Conservation (phyloP, 768 basidiomycete species). For the Dacryopinax spathularia region DNA sequence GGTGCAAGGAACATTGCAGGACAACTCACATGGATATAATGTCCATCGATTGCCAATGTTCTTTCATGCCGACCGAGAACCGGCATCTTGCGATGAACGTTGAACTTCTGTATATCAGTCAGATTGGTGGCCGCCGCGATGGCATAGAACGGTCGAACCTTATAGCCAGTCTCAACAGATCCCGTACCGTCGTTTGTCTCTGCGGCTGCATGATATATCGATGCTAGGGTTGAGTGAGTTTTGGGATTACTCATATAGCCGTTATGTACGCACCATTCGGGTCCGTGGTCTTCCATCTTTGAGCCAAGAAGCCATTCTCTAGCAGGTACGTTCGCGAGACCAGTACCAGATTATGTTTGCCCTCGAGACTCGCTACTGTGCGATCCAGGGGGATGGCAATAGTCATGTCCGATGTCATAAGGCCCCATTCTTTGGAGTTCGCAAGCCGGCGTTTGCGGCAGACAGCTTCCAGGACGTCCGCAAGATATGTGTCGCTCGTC, state of each 20-base stretch:
- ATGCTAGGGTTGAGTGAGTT: not conserved
- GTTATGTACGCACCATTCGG: constrained; percentile 57
- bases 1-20: constrained; percentile 12
- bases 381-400: constrained; percentile 82
- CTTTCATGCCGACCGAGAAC: constrained; percentile 88
- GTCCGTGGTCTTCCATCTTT: constrained; percentile 66
- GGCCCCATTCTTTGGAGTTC: constrained; percentile 67
- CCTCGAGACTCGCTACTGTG: constrained; percentile 89
- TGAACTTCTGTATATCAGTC: constrained; percentile 51
- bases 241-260: not conserved
- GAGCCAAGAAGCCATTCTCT: constrained; percentile 52
- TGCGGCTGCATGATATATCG: not conserved
- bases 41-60: constrained; percentile 84
- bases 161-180: constrained; percentile 46
- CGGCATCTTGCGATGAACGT: constrained; percentile 84
- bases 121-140: not conserved
- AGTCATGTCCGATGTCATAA: constrained; percentile 52
- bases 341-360: constrained; percentile 67
- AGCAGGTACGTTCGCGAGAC: constrained; percentile 66
- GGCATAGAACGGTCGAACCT: constrained; percentile 32
- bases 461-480: constrained; percentile 79
- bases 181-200: not conserved
- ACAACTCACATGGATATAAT: constrained; percentile 62
- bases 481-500: constrained; percentile 90
- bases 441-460: constrained; percentile 53